Evolutionary conservation across 148 eudicot genomes (phyloP), one percentile per base, ranked within the genome.

Genomic region (Suaeda aralocaspica): DNA sequence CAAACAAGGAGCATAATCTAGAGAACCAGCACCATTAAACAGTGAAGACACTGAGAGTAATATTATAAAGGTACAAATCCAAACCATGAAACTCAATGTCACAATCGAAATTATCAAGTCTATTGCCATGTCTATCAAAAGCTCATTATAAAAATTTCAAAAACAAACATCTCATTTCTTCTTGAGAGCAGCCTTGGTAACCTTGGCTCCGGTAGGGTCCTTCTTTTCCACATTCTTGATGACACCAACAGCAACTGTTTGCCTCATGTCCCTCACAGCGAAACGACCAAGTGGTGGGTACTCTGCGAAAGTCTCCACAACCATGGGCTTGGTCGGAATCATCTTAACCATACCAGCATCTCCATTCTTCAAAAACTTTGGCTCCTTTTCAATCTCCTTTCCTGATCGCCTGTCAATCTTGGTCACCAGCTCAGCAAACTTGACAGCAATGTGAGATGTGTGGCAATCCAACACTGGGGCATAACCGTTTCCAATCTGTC

Each of bases 361-460:
- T 16, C 77, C 81, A 19, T 78, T 78, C 73, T 78, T 78, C 69
- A 77, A 62, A 50, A 78, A 78, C 77, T 78, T 78, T 26, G 80
- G 80, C 76, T 66, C 80, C 72, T 77, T 77, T 72, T 77, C 80
- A 13, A 72, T 75, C 63, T 77, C 80, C 76, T 76, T 77, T 57
- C 80, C 80, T 48, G 80, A 71, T 4, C 75, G 71, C 59, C 80
- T 77, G 68, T 77, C 80, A 18, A 77, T 77, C 67, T 77, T 77
- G 72, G 79, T 76, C 42, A 76, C 39, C 0, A 76, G 66, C 53
- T 76, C 79, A 58, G 79, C 16, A 45, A 76, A 76, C 79, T 76
- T 76, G 59, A 76, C 76, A 19, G 78, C 78, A 70, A 75, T 79
- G 79, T 79, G 82, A 36, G 82, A 79, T 59, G 79, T 79, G 82